These are phyloP conservation scores for Malassezia japonica DNA, from an alignment of 1,284 basidiomycete genomes.

Conservation along the genomic window DNA sequence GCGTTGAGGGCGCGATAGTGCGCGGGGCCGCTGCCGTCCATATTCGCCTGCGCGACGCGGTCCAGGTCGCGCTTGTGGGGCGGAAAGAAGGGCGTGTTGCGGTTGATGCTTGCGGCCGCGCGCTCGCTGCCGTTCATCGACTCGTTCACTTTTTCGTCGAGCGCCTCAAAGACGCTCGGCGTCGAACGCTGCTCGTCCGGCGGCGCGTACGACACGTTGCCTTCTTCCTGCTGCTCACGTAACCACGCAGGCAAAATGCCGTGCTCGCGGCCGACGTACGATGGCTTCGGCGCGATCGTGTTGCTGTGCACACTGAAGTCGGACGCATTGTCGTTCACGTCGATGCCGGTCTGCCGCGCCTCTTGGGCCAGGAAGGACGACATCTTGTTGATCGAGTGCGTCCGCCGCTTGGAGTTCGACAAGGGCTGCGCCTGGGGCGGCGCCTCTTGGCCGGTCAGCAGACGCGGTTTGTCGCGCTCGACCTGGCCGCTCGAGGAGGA, in stretches of 20 bases:
- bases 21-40: slow-evolving; percentile 5
- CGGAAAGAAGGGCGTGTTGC: slow-evolving; percentile 40
- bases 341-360: background rate
- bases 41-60: slow-evolving; percentile 12
- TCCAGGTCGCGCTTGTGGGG: slow-evolving; percentile 26
- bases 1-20: slow-evolving; percentile 16
- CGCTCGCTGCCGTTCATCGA: slow-evolving; percentile 30
- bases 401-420: slow-evolving; percentile 27
- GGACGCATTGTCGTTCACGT: slow-evolving; percentile 5
- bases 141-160: slow-evolving; percentile 30
- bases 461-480: slow-evolving; percentile 24
- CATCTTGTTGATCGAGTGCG: slow-evolving; percentile 25
- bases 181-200: slow-evolving; percentile 23
- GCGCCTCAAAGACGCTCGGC: slow-evolving; percentile 31
- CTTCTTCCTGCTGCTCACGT: slow-evolving; percentile 44
- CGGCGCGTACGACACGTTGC: slow-evolving; percentile 27
- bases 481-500: slow-evolving; percentile 26
- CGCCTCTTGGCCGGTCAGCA: slow-evolving; percentile 33
- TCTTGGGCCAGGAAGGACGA: slow-evolving; percentile 11
- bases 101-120: slow-evolving; percentile 36
- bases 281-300: slow-evolving; percentile 34
- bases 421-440: slow-evolving; percentile 22
- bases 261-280: slow-evolving; percentile 30
- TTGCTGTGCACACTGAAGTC: slow-evolving; percentile 17
- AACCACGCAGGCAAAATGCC: slow-evolving; percentile 39